Percentiles rank a stretch among this genome's conserved stretches.
phyloP scores from a whole-genome alignment of 768 basidiomycete genomes.

The Butyriboletus loyo region DNA sequence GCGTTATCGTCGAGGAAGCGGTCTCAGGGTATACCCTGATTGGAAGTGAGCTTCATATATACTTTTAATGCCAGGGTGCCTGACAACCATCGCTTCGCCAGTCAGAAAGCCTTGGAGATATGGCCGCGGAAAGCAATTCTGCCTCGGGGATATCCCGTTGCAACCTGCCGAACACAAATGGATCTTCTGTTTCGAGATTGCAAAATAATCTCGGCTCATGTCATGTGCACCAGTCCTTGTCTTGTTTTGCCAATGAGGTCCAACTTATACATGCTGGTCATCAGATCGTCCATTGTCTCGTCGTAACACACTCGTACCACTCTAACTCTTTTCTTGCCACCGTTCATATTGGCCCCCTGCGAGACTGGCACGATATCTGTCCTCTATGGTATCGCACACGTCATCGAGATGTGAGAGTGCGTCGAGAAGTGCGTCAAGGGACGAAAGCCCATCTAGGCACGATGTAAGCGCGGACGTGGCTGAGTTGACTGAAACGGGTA shows the following conservation, averaged over 20 bases:
- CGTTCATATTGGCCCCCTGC: conserved; percentile 51
- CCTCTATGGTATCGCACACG: conserved; percentile 68
- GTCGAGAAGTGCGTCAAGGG: conserved; percentile 71
- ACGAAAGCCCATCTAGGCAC: conserved; percentile 75
- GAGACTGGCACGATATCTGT: conserved; percentile 62
- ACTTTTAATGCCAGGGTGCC: background rate
- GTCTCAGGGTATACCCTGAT: conserved; percentile 17
- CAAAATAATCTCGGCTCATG: background rate
- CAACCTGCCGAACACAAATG: conserved; percentile 27
- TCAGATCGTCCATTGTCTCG: conserved; percentile 4
- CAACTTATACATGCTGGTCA: background rate
- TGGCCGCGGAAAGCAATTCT: conserved; percentile 27
- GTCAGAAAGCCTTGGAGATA: conserved; percentile 28
- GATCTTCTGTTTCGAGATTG: conserved; percentile 21
- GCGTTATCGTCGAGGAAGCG: conserved; percentile 10
- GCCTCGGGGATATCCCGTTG: conserved; percentile 15
- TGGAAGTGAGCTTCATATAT: conserved; percentile 11
- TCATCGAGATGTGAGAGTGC: conserved; percentile 78
- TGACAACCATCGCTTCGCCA: conserved; percentile 10
- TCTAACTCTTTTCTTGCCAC: conserved; percentile 67
- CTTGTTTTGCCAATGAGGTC: background rate
- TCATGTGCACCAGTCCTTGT: background rate
- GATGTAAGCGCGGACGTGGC: background rate
- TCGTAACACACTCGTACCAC: background rate
- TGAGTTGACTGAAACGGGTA: conserved; percentile 8